Base-by-base conservation (phyloP, 768 basidiomycete genomes). In the Mycena capillaripes region DNA sequence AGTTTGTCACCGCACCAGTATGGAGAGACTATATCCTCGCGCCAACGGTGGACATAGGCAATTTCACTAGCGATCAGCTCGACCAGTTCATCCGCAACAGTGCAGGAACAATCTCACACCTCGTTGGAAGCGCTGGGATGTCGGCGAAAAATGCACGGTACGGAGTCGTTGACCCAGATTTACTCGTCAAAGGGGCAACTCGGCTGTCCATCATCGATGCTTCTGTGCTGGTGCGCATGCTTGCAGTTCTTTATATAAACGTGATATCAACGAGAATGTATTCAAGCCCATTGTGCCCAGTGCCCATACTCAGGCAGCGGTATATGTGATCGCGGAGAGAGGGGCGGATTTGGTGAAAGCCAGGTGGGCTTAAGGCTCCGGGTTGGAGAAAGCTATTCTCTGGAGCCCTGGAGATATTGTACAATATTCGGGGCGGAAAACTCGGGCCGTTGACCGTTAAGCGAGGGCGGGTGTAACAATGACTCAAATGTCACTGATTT, bases 161-260 rank as follows among this genome's bases (percentile, higher is more conserved):
- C 44, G 59, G 59, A 46, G 59, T 61, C 21, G 59, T 61, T 27
- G 21, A 61, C 27, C 59, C 59, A 46, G 59, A 61, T 10, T 32
- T 61, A 30, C 16, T n/a, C 4, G 59, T 61, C 14, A 61, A 61
- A 23, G 59, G 59, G 29, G 25, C 29, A 30, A 27, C 42, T 29
- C 27, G 42, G 8, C 27, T 61, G 29, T 44, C 59, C 8, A 16
- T 61, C 32, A 61, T 61, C 21, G 59, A 61, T 44, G 59, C 59
- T 21, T 61, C 59, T 3, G 59, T 61, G 9, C 27, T 61, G 40
- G 59, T 61, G 27, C 21, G 59, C 11, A 9, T 38, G 16, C 7
- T 36, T 16, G 10, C 38, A 11, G 2, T 38, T 10, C 38, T 38
- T 38, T 10, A 11, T 38, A 38, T 38, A 2, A 38, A 16, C 38